A percentile compares a stretch with the other conserved stretches of the same genome.
Evolutionary conservation across 2,329 filamentous ascomycete species (phyloP).

Genomic region (Sphaerulina vaccinii): DNA sequence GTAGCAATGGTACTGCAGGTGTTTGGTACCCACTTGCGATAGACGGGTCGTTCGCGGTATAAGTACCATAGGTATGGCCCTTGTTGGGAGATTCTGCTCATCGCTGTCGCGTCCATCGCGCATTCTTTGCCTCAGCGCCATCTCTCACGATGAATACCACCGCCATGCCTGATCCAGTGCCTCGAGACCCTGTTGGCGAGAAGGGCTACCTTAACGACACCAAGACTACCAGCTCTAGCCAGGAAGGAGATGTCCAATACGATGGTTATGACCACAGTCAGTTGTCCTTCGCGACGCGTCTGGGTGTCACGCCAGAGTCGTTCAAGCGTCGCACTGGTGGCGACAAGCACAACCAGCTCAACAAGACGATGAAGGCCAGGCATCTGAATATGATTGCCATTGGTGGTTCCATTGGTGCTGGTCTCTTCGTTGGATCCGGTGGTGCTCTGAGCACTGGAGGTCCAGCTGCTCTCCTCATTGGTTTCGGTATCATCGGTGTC

Average conservation of each 20-base stretch:
- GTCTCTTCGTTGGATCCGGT: slow-evolving; percentile 55
- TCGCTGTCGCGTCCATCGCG: slow-evolving; percentile 5
- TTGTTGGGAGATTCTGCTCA: background rate
- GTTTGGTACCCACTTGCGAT: slow-evolving; percentile 13
- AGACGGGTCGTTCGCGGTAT: too few species aligned
- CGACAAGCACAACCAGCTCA: slow-evolving; percentile 37
- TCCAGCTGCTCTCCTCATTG: slow-evolving; percentile 43
- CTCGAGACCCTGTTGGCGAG: slow-evolving; percentile 17
- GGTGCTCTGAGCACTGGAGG: slow-evolving; percentile 50
- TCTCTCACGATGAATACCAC: slow-evolving; percentile 11
- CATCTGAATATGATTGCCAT: slow-evolving; percentile 39
- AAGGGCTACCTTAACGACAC: slow-evolving; percentile 19
- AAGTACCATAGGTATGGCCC: slow-evolving; percentile 7
- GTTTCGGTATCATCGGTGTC: slow-evolving; percentile 36
- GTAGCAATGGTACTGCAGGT: slow-evolving; percentile 8
- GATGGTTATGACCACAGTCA: slow-evolving; percentile 18
- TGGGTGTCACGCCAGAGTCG: slow-evolving; percentile 34
- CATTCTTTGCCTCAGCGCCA: background rate
- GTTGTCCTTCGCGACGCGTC: slow-evolving; percentile 28
- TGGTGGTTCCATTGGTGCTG: slow-evolving; percentile 49
- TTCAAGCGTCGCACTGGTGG: slow-evolving; percentile 33
- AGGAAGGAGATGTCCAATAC: slow-evolving; percentile 22
- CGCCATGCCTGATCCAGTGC: slow-evolving; percentile 9
- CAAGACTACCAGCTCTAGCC: slow-evolving; percentile 16
- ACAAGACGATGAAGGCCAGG: slow-evolving; percentile 34